Evolutionary conservation across 306 rosid species (phyloP).

Genomic region (Pyrus communis): DNA sequence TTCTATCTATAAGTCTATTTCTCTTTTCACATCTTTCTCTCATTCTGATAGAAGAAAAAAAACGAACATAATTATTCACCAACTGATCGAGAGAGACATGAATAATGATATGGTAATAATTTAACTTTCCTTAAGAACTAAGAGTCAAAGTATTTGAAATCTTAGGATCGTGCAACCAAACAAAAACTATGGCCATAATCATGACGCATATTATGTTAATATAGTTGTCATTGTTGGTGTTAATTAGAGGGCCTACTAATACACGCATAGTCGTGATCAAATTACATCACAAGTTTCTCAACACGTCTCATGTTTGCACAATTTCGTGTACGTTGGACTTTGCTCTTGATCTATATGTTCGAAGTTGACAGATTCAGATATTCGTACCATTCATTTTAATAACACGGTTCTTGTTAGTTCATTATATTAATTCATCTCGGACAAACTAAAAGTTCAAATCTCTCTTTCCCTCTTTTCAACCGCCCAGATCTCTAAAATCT

Average conservation of each 20-base stretch:
- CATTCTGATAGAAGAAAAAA: no score
- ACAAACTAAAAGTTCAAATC: no score
- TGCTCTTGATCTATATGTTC: no score
- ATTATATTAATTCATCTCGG: no score
- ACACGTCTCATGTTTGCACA: conserved; percentile 15
- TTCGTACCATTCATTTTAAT: no score
- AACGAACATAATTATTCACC: background rate
- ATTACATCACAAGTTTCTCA: conserved; percentile 1
- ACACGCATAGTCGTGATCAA: background rate
- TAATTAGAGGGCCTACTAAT: background rate
- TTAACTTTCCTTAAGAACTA: conserved; percentile 32
- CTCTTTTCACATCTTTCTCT: no score
- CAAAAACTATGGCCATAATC: conserved; percentile 4
- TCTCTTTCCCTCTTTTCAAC: no score
- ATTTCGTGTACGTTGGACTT: no score
- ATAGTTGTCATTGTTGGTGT: background rate
- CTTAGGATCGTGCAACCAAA: background rate
- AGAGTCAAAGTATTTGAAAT: conserved; percentile 33
- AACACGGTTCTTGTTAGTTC: no score
- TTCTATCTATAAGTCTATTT: no score
- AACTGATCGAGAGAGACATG: background rate
- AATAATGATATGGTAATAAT: background rate
- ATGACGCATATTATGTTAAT: background rate
- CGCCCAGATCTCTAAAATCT: no score
- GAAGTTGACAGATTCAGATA: no score